A percentile compares a stretch with the other conserved stretches of the same genome.
Evolutionary conservation across 2,329 filamentous ascomycete species (phyloP).

Genomic region (Fusarium compactum): DNA sequence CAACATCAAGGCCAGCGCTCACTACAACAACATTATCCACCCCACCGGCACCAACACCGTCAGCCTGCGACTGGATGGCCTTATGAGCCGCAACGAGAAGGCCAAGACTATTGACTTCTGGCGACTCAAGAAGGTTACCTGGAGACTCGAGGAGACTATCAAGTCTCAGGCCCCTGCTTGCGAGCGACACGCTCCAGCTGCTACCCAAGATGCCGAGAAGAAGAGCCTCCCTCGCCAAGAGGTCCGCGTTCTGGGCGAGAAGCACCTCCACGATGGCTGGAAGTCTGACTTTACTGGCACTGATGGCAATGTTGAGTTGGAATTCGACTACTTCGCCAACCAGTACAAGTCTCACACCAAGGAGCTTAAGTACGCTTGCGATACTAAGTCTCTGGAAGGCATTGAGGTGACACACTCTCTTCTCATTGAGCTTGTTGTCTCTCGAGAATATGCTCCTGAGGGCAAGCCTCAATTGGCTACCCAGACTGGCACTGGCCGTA

Average conservation of each 20-base stretch:
- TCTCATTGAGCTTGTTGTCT: constrained; percentile 92
- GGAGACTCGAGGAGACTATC: constrained; percentile 91
- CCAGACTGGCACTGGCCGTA: constrained; percentile 89
- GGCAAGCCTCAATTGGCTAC: constrained; percentile 76
- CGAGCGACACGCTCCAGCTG: constrained; percentile 73
- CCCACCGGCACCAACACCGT: constrained; percentile 86
- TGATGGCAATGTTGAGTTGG: constrained; percentile 77
- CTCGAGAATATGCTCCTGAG: constrained; percentile 85
- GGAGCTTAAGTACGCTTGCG: constrained; percentile 76
- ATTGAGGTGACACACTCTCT: constrained; percentile 86
- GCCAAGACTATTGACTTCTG: constrained; percentile 81
- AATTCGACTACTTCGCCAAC: constrained; percentile 72
- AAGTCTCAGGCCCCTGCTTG: constrained; percentile 85
- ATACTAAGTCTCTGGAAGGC: constrained; percentile 79
- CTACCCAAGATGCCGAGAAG: constrained; percentile 50
- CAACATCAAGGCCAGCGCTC: constrained; percentile 87
- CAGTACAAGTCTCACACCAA: constrained; percentile 60
- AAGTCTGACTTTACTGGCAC: constrained; percentile 74
- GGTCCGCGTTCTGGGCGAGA: constrained; percentile 80
- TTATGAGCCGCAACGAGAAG: constrained; percentile 76
- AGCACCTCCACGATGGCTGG: constrained; percentile 89
- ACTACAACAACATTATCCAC: constrained; percentile 85
- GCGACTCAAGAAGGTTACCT: constrained; percentile 91
- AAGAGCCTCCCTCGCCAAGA: constrained; percentile 82
- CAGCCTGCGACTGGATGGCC: constrained; percentile 85